These are phyloP conservation scores for Aphanomyces stellatus DNA, from an alignment of 352 stramenopile species.

Conservation along the genomic window DNA sequence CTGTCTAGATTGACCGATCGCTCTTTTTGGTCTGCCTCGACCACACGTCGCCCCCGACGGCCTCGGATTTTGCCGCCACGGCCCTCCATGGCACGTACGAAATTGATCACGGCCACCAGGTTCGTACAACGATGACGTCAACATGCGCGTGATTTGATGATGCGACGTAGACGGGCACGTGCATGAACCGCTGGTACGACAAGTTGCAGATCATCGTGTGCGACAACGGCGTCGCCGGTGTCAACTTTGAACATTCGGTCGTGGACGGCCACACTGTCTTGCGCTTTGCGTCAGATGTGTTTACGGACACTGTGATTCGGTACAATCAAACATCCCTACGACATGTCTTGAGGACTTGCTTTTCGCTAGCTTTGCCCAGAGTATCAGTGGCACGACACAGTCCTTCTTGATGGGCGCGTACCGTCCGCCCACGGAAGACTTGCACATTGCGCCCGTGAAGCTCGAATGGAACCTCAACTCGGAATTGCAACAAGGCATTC, in stretches of 20 bases:
- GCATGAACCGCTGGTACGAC: slow-evolving; percentile 97
- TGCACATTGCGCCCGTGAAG: slow-evolving; percentile 77
- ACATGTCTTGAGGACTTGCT: slow-evolving; percentile 20
- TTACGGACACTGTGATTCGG: slow-evolving; percentile 87
- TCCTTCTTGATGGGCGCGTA: slow-evolving; percentile 71
- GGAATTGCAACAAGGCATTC: slow-evolving; percentile 82
- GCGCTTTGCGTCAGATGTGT: slow-evolving; percentile 83
- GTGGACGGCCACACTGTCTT: slow-evolving; percentile 96
- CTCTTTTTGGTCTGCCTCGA: slow-evolving; percentile 95
- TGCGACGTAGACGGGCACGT: slow-evolving; percentile 71
- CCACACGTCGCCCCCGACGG: slow-evolving; percentile 77
- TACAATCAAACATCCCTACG: slow-evolving; percentile 32
- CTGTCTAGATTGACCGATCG: slow-evolving; percentile 80
- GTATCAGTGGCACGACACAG: slow-evolving; percentile 80
- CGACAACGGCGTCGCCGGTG: slow-evolving; percentile 88
- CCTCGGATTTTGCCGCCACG: slow-evolving; percentile 63
- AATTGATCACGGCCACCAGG: slow-evolving; percentile 58
- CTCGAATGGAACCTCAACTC: slow-evolving; percentile 84
- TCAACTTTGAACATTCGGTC: slow-evolving; percentile 97
- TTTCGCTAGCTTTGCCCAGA: slow-evolving; percentile 80
- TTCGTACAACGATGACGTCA: slow-evolving; percentile 22
- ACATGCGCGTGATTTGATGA: background rate
- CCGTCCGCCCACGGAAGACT: slow-evolving; percentile 47
- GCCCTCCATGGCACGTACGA: slow-evolving; percentile 90
- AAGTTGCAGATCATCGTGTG: slow-evolving; percentile 95